phyloP scores from a whole-genome alignment of 441 rosid species.

The Pelargonium fulgidum region DNA sequence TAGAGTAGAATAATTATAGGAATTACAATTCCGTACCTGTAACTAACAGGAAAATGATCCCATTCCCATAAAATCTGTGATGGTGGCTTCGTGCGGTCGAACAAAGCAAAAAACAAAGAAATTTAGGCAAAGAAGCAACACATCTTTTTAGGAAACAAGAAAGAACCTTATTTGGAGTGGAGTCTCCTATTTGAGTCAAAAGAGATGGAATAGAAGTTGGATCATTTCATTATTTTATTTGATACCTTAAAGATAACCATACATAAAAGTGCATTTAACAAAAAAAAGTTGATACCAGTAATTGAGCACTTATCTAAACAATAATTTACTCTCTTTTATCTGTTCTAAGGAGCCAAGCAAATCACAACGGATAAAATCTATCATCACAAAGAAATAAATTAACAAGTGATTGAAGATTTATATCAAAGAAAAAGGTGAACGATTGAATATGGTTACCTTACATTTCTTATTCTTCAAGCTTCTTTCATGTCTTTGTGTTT shows the following conservation, averaged over 20 bases:
- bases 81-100: too few species aligned
- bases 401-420: not conserved
- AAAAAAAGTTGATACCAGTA: not conserved
- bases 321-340: too few species aligned
- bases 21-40: too few species aligned
- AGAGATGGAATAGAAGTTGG: constrained; percentile 7
- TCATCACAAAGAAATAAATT: not conserved
- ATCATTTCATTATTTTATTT: constrained; percentile 11
- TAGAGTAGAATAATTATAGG: too few species aligned
- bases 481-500: too few species aligned
- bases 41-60: too few species aligned
- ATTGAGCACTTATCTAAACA: not conserved
- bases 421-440: not conserved
- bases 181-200: constrained; percentile 23
- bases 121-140: not conserved
- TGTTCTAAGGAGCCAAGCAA: not conserved
- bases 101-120: too few species aligned
- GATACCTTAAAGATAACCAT: constrained; percentile 16
- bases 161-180: constrained; percentile 12
- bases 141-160: constrained; percentile 27
- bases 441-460: not conserved
- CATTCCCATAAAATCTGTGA: too few species aligned
- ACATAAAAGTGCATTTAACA: not conserved
- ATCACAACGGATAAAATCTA: not conserved
- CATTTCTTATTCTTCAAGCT: not conserved